Percentiles rank a stretch among this genome's conserved stretches.
phyloP scores from a whole-genome alignment of 805 yeast genomes.

The Wickerhamiella galacta region DNA sequence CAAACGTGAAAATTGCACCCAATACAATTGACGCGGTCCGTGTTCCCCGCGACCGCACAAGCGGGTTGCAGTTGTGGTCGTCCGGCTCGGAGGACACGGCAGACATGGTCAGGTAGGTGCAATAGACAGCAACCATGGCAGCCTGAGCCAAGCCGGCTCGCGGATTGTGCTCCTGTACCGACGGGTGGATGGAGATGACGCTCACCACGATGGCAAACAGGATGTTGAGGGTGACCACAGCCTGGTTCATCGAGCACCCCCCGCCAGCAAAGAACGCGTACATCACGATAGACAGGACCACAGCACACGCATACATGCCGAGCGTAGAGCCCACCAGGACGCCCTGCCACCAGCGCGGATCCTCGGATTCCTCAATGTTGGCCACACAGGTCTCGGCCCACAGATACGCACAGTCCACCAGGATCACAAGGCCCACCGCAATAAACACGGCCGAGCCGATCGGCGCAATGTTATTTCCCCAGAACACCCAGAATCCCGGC shows the following conservation, averaged over 20 bases:
- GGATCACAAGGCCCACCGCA: slow-evolving; percentile 71
- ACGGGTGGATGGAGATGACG: slow-evolving; percentile 57
- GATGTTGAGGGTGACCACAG: slow-evolving; percentile 67
- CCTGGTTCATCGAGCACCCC: slow-evolving; percentile 78
- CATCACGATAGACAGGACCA: slow-evolving; percentile 63
- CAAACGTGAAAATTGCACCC: slow-evolving; percentile 85
- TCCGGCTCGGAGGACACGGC: slow-evolving; percentile 97
- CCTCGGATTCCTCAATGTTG: slow-evolving; percentile 71
- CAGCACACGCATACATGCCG: slow-evolving; percentile 60
- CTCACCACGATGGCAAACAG: slow-evolving; percentile 49
- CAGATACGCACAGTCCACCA: slow-evolving; percentile 95
- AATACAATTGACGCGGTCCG: slow-evolving; percentile 72
- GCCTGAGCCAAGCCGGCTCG: slow-evolving; percentile 93
- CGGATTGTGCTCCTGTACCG: slow-evolving; percentile 81
- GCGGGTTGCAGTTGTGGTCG: slow-evolving; percentile 80
- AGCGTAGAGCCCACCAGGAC: slow-evolving; percentile 75
- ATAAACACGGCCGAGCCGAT: slow-evolving; percentile 71
- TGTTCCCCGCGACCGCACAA: slow-evolving; percentile 76
- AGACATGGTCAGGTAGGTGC: slow-evolving; percentile 77
- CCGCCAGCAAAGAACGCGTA: slow-evolving; percentile 62
- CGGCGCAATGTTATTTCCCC: slow-evolving; percentile 84
- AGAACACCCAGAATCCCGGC: slow-evolving; percentile 67
- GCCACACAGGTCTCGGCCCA: slow-evolving; percentile 96
- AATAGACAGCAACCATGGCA: slow-evolving; percentile 86
- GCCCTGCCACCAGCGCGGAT: slow-evolving; percentile 52